Base-by-base conservation (phyloP, 1,139 yeast species). In the Candida labiduridarum region DNA sequence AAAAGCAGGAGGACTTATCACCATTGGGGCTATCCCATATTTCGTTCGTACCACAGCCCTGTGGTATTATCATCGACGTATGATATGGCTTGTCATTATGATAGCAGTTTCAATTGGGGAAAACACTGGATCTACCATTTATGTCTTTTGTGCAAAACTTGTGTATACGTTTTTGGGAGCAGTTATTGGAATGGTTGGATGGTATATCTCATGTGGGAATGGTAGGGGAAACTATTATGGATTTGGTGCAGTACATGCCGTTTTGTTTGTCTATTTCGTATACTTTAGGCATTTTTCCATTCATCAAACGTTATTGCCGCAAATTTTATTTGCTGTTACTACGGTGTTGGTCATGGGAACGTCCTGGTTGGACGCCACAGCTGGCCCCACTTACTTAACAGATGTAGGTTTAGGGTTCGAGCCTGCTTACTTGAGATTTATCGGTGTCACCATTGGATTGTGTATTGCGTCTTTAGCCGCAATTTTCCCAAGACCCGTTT, bases 151-250 rank as follows among this genome's bases (percentile, higher is more conserved):
- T 8, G 60, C 66, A 43, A 71, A 69, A 50, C 48, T 71, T 29
- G 54, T 59, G 1, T 69, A 67, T 45, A 56, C 74, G 1, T 66
- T 71, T 46, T 58, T 65, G 46, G 78, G 77, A 4, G 62, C 68
- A 36, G 44, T 72, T 7, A 46, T 64, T 3, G 77, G 76, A 4
- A 59, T 69, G 64, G 67, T 69, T 3, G 64, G 66, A 1, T 72
- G 78, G 77, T 71, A 71, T 50, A 66, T 72, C n/a, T 66, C 73
- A 2, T 47, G 69, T 18, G 75, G 75, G 1, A 58, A 55, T 44
- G 70, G 68, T 5, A 12, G 44, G 7, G 76, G 76, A 6, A 72
- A 70, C 49, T 60, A 62, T 36, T 71, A 70, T 53, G 76, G 76
- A 0, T 70, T 57, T 52, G 60, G 65, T 3, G 67, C 61, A 1